Evolutionary conservation across 495 filamentous ascomycete species (phyloP).

Genomic region (Viridothelium virens): DNA sequence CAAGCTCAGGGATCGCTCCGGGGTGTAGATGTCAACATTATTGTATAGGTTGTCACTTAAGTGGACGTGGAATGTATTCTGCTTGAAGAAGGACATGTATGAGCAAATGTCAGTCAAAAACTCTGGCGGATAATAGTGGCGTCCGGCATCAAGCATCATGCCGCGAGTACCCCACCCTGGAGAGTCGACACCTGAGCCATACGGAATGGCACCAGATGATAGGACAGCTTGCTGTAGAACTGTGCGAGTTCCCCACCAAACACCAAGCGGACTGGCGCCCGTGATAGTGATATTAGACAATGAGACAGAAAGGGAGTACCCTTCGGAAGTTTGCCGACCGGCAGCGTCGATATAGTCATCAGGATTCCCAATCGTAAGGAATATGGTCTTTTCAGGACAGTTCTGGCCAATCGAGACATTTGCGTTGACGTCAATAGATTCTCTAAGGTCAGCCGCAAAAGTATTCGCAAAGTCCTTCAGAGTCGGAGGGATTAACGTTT

Average conservation of each 20-base stretch:
- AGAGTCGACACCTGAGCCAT: slow-evolving; percentile 38
- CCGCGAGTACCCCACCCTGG: slow-evolving; percentile 46
- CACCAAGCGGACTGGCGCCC: slow-evolving; percentile 45
- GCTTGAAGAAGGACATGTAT: slow-evolving; percentile 49
- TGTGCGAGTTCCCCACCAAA: slow-evolving; percentile 48
- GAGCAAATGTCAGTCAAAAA: slow-evolving; percentile 47
- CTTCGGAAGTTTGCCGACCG: slow-evolving; percentile 41
- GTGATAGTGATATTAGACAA: slow-evolving; percentile 37
- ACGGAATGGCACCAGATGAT: slow-evolving; percentile 30
- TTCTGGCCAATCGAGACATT: slow-evolving; percentile 22
- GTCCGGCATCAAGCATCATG: slow-evolving; percentile 44
- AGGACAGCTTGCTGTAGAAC: slow-evolving; percentile 43
- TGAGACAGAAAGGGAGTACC: slow-evolving; percentile 39
- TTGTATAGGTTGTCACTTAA: slow-evolving; percentile 46
- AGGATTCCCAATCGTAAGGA: slow-evolving; percentile 40
- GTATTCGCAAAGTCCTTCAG: slow-evolving; percentile 39
- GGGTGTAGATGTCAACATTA: slow-evolving; percentile 33
- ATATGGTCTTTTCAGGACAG: slow-evolving; percentile 34
- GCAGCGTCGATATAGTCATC: slow-evolving; percentile 38
- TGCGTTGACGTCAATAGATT: slow-evolving; percentile 29
- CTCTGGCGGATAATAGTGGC: slow-evolving; percentile 45
- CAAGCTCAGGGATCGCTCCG: slow-evolving; percentile 37
- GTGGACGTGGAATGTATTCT: slow-evolving; percentile 48
- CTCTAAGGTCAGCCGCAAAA: slow-evolving; percentile 37
- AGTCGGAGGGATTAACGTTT: slow-evolving; percentile 45